phyloP scores from a whole-genome alignment of 1,284 basidiomycete genomes.

The Cystobasidium sp. region DNA sequence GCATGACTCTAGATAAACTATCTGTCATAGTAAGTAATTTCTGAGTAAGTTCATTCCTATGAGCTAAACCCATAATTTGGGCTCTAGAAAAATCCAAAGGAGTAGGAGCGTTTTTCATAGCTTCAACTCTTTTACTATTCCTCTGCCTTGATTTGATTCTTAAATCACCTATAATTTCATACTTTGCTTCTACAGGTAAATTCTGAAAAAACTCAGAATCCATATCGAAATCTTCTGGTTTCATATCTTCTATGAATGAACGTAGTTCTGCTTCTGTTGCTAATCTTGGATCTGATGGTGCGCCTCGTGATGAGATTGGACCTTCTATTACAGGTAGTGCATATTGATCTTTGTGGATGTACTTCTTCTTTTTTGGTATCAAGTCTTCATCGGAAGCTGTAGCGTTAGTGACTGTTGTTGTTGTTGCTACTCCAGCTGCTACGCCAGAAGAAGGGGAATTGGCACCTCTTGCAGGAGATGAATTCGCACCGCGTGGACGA shows the following conservation, averaged over 20 bases:
- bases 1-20: slow-evolving; percentile 83
- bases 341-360: slow-evolving; percentile 53
- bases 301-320: slow-evolving; percentile 55
- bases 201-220: slow-evolving; percentile 80
- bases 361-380: slow-evolving; percentile 55
- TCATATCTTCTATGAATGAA: slow-evolving; percentile 88
- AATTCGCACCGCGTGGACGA: slow-evolving; percentile 46
- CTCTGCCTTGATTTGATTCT: slow-evolving; percentile 88
- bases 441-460: neutral
- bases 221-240: slow-evolving; percentile 88
- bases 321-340: slow-evolving; percentile 53
- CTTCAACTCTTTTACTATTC: slow-evolving; percentile 84
- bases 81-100: slow-evolving; percentile 94
- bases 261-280: slow-evolving; percentile 92
- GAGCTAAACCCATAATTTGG: slow-evolving; percentile 86
- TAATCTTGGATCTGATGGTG: slow-evolving; percentile 76
- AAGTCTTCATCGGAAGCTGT: slow-evolving; percentile 1
- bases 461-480: slow-evolving; percentile 1
- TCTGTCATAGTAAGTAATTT: slow-evolving; percentile 93
- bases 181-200: slow-evolving; percentile 93
- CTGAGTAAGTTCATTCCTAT: slow-evolving; percentile 90
- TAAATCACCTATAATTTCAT: slow-evolving; percentile 96
- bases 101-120: slow-evolving; percentile 81
- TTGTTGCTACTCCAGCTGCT: slow-evolving; percentile 12
- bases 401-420: slow-evolving; percentile 20